Evolutionary conservation across 805 yeast species (phyloP).

Genomic region (Pichia cephalocereana): DNA sequence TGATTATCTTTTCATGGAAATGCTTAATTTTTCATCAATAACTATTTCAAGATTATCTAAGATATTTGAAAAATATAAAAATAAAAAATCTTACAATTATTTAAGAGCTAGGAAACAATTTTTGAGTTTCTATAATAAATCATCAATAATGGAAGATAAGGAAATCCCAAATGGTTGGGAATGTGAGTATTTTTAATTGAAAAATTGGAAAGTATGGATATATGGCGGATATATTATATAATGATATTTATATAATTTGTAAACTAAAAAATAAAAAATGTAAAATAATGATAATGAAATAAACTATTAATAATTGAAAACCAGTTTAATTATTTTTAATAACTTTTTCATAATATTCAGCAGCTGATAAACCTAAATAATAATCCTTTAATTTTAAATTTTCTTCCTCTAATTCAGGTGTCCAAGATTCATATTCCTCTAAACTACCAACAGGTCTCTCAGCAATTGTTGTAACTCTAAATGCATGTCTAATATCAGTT

Average conservation of each 20-base stretch:
- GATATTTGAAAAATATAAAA: conserved; percentile 20
- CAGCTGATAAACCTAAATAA: conserved; percentile 11
- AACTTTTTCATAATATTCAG: conserved; percentile 11
- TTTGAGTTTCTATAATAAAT: conserved; percentile 10
- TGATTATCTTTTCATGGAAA: conserved; percentile 29
- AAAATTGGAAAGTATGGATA: too few species aligned
- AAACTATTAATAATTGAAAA: background rate
- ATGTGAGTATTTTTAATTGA: conserved; percentile 12
- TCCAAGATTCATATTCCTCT: conserved; percentile 25
- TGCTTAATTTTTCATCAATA: conserved; percentile 22
- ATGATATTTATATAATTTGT: background rate
- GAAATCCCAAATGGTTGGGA: background rate
- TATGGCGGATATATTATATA: background rate
- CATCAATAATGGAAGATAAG: background rate
- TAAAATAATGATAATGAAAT: background rate
- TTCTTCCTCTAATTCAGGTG: conserved; percentile 20
- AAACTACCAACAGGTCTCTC: conserved; percentile 46
- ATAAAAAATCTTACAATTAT: conserved; percentile 14
- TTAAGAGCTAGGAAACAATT: conserved; percentile 20
- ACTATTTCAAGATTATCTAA: conserved; percentile 11
- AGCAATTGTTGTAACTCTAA: conserved; percentile 65
- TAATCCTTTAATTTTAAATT: conserved; percentile 10
- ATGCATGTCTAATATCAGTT: conserved; percentile 59
- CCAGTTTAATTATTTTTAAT: background rate
- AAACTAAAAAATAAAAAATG: background rate